Base-by-base conservation (phyloP, 148 eudicot genomes). In the Dysphania ambrosioides region DNA sequence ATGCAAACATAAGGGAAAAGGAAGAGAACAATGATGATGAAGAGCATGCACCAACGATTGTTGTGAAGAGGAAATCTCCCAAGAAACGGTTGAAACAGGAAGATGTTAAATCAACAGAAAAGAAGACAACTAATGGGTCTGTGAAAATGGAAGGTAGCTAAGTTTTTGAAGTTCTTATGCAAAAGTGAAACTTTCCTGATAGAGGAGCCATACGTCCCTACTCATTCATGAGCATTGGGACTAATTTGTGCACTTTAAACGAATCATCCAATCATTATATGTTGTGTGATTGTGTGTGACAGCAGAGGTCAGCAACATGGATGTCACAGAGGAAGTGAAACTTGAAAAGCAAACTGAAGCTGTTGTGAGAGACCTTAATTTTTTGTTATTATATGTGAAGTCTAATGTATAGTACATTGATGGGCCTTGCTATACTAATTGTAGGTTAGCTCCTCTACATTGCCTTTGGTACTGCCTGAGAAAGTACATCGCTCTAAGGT, bases 401-500 rank as follows among this genome's bases (percentile, higher is more conserved):
- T 69, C 53, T 29, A 15, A 41, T 23, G 13, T 30, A 57, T 31
- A 23, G 36, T 62, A 62, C 6, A 18, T 68, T 69, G 38, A 34
- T 59, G 27, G 47, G 29, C 68, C 42, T 79, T 63, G 59, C 58
- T 65, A 27, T 56, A 59, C 36, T 47, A 60, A 69, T 79, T 86
- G 84, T 87, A 92, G 98, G 88, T 80, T 47, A 86, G 87, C 72
- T 88, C 93, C 70, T 86, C 96, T 69, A 85, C 83, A 71, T 57
- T 92, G 80, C 89, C 97, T 78, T 80, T 95, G 88, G 68, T 92
- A 64, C 86, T 95, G 73, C 84, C 97, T 35, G 98, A 95, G 70
- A 92, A 92, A 84, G 92, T 90, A 73, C 84, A 83, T 65, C 90
- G 92, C 64, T 66, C 90, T 73, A 92, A 92, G 97, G 97, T 95